phyloP scores from a whole-genome alignment of 805 yeast species.

The Nakazawaea siamensis region DNA sequence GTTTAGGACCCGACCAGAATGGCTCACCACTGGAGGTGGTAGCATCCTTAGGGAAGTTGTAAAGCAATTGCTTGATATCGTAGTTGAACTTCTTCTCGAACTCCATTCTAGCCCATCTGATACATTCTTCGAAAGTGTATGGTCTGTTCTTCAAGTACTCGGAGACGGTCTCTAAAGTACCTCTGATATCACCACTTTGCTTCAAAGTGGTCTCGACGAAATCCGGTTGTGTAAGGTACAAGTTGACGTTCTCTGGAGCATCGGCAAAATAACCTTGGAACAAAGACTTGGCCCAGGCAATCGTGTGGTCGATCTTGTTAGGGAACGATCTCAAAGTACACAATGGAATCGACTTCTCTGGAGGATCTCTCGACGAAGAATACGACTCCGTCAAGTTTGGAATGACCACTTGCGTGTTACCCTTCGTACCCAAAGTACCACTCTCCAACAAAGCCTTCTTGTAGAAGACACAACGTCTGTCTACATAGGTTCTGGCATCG shows the following conservation, averaged over 20 bases:
- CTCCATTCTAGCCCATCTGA: conserved; percentile 88
- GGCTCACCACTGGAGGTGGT: conserved; percentile 84
- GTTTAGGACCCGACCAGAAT: conserved; percentile 97
- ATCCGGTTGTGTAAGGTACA: conserved; percentile 85
- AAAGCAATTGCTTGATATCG: conserved; percentile 84
- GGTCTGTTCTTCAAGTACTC: conserved; percentile 78
- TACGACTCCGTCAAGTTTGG: conserved; percentile 94
- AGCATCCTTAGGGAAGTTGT: conserved; percentile 93
- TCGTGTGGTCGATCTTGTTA: conserved; percentile 95
- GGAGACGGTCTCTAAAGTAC: conserved; percentile 72
- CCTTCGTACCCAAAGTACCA: conserved; percentile 97
- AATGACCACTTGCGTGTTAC: conserved; percentile 93
- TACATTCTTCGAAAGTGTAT: conserved; percentile 84
- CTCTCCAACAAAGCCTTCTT: conserved; percentile 88
- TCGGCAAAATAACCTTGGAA: conserved; percentile 90
- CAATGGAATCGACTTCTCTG: conserved; percentile 94
- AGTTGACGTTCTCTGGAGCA: conserved; percentile 87
- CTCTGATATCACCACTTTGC: conserved; percentile 87
- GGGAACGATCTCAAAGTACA: conserved; percentile 98
- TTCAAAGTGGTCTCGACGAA: conserved; percentile 87
- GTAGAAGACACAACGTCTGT: conserved; percentile 91
- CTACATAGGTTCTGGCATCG: conserved; percentile 97
- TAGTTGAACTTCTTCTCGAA: conserved; percentile 80
- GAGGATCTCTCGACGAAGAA: conserved; percentile 96
- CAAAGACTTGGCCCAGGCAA: conserved; percentile 96